Conservation (phyloP, 2,329 filamentous ascomycete genomes). For the Metarhizium rileyi region DNA sequence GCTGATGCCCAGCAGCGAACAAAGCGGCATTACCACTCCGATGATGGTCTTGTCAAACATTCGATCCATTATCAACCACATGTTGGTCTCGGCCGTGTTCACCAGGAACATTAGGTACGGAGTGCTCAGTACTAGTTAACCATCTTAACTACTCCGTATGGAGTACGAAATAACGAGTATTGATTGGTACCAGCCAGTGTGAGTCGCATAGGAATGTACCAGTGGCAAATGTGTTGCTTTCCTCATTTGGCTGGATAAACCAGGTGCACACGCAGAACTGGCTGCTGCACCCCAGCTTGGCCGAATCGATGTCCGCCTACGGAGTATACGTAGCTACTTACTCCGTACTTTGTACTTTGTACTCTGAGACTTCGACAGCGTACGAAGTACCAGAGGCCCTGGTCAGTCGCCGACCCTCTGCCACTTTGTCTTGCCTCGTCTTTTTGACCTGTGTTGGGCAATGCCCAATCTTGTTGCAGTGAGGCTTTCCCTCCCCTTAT, state of each 20-base stretch:
- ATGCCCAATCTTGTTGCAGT: slow-evolving; percentile 7
- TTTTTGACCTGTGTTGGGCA: slow-evolving; percentile 3
- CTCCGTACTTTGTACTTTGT: not conserved
- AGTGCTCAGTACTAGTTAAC: no score
- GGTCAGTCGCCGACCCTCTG: slow-evolving; percentile 5
- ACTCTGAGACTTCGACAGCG: not conserved
- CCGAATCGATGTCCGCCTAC: not conserved
- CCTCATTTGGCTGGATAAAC: not conserved
- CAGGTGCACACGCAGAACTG: not conserved
- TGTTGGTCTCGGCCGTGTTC: not conserved
- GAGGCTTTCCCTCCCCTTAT: slow-evolving; percentile 2
- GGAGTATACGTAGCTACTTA: no score
- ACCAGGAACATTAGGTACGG: not conserved
- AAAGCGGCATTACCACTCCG: slow-evolving; percentile 2
- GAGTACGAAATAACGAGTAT: no score
- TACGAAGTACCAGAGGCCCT: slow-evolving; percentile 1
- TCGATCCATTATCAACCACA: slow-evolving; percentile 1
- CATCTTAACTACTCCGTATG: no score
- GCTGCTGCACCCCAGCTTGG: slow-evolving; percentile 4
- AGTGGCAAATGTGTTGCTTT: no score
- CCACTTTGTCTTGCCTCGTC: slow-evolving; percentile 3
- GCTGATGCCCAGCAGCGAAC: slow-evolving; percentile 2
- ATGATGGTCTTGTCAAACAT: not conserved
- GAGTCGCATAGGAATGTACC: no score
- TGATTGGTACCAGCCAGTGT: no score